Evolutionary conservation across 1,284 basidiomycete species (phyloP).

Genomic region (Rhodotorula sp.): DNA sequence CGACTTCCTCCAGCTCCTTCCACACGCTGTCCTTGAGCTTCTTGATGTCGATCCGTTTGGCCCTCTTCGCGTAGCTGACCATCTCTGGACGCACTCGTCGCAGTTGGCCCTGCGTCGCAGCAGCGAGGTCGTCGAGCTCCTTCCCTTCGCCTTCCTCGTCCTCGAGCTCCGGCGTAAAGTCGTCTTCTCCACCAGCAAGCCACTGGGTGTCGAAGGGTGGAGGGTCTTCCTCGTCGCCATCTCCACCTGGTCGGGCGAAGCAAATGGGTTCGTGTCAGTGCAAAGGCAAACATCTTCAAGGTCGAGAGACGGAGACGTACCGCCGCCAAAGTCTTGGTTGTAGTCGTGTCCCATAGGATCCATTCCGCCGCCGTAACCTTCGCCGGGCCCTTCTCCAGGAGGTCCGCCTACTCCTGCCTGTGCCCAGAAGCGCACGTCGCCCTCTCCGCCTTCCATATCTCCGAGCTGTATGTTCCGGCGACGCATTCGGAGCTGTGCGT

Average conservation of each 20-base stretch:
- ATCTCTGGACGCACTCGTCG: constrained; percentile 80
- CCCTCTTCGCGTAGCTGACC: constrained; percentile 92
- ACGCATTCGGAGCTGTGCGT: constrained; percentile 47
- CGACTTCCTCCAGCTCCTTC: constrained; percentile 79
- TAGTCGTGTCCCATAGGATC: constrained; percentile 51
- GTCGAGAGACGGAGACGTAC: not conserved
- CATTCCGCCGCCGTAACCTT: constrained; percentile 10
- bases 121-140: constrained; percentile 78
- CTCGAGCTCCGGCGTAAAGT: constrained; percentile 72
- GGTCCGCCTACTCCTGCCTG: constrained; percentile 70
- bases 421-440: constrained; percentile 94
- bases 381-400: constrained; percentile 1
- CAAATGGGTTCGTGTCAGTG: not conserved
- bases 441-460: constrained; percentile 61
- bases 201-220: constrained; percentile 92
- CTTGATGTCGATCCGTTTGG: constrained; percentile 94
- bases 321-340: constrained; percentile 22
- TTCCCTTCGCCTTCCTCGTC: constrained; percentile 73
- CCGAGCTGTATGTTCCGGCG: constrained; percentile 18
- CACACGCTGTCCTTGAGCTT: constrained; percentile 98
- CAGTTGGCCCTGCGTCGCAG: constrained; percentile 73
- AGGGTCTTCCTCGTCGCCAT: constrained; percentile 57
- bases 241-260: not conserved
- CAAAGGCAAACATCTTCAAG: not conserved
- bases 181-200: constrained; percentile 76